Conservation (phyloP, 306 rosid species). For the Bauhinia variegata region DNA sequence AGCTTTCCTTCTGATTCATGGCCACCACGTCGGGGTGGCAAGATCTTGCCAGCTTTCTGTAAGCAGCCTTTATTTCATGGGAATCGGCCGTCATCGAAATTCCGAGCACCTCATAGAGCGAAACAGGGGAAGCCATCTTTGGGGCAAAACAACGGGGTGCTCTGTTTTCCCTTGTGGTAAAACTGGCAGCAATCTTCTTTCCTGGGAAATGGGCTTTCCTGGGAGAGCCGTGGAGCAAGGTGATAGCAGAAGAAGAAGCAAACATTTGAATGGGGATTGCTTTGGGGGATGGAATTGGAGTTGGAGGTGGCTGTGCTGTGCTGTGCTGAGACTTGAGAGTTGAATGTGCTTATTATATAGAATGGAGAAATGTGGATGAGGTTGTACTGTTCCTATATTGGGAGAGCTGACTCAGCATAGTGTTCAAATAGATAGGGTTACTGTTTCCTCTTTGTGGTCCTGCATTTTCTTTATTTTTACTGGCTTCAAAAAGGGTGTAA, state of each 20-base stretch:
- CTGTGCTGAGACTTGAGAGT: conserved; percentile 3
- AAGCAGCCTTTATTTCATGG: conserved; percentile 65
- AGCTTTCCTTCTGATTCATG: conserved; percentile 57
- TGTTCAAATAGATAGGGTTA: conserved; percentile 50
- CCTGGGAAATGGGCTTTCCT: not conserved
- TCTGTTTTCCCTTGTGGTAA: no score
- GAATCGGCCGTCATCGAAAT: conserved; percentile 53
- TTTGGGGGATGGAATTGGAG: not conserved
- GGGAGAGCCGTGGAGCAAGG: conserved; percentile 12
- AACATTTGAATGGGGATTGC: conserved; percentile 5
- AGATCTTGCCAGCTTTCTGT: conserved; percentile 64
- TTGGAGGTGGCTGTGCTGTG: no score
- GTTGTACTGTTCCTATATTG: conserved; percentile 14
- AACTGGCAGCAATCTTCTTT: conserved; percentile 22
- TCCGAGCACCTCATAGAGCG: conserved; percentile 82
- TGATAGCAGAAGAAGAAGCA: not conserved
- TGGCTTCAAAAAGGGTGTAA: not conserved
- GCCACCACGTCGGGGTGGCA: conserved; percentile 79
- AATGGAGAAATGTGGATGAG: conserved; percentile 16
- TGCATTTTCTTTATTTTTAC: not conserved
- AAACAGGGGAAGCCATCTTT: conserved; percentile 44
- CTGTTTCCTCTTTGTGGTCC: conserved; percentile 31
- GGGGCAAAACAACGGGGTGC: not conserved
- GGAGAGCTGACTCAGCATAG: conserved; percentile 49
- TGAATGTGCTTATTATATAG: conserved; percentile 34